A percentile compares a stretch with the other conserved stretches of the same genome.
Conservation (phyloP, 2,329 filamentous ascomycete species). For the Claviceps fusiformis region DNA sequence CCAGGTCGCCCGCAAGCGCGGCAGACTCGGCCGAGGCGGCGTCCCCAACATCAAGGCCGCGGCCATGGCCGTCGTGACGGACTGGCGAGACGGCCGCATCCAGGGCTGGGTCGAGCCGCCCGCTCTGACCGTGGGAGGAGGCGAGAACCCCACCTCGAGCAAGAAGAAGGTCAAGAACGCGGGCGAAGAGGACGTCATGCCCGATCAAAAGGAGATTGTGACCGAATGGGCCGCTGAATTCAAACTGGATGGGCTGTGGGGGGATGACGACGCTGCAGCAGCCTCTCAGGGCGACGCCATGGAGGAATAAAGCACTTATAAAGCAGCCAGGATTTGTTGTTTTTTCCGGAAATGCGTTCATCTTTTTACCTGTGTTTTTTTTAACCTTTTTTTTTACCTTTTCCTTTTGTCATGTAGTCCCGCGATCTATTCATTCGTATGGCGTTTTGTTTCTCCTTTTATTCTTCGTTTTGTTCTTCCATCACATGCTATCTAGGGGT, state of each 20-base stretch:
- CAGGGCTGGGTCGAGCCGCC: constrained; percentile 83
- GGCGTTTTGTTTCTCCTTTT: neutral
- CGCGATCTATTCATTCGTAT: neutral
- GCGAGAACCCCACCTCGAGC: constrained; percentile 12
- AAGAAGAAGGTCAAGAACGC: constrained; percentile 21
- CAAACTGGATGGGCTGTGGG: constrained; percentile 86
- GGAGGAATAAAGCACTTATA: constrained; percentile 39
- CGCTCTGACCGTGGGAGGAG: constrained; percentile 39
- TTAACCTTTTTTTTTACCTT: neutral
- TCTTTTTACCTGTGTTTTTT: neutral
- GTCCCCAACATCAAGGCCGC: constrained; percentile 79
- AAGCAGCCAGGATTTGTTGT: too few species aligned
- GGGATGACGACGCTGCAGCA: constrained; percentile 35
- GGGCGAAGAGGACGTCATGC: constrained; percentile 31
- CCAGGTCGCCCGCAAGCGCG: constrained; percentile 87
- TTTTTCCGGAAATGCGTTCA: too few species aligned
- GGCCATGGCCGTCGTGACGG: constrained; percentile 86
- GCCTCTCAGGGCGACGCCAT: constrained; percentile 30
- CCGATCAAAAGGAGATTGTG: constrained; percentile 75
- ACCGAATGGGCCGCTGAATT: constrained; percentile 91
- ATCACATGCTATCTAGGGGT: too few species aligned
- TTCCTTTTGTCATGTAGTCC: neutral
- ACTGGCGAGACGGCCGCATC: constrained; percentile 91
- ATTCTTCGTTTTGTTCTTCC: too few species aligned
- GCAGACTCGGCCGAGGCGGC: constrained; percentile 75